Base-by-base conservation (phyloP, 78 protist genomes). In the Dictyostelium intermedium region DNA sequence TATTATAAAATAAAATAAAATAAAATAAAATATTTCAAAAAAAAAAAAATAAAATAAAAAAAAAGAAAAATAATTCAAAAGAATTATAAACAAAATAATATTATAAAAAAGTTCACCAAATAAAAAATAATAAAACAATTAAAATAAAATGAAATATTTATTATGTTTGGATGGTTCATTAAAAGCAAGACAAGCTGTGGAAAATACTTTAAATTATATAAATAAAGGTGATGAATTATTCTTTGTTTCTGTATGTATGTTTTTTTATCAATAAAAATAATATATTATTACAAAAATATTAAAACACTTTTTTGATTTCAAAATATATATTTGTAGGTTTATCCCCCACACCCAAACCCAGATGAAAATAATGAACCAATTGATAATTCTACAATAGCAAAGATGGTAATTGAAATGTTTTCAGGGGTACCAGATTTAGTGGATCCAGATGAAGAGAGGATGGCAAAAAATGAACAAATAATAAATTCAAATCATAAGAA, bases 371-470 rank as follows among this genome's bases (percentile, higher is more conserved):
- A 37, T 8, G 66, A 56, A 20, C 11, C 77, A 0, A 18, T 76
- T 60, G 69, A 47, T 63, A 32, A 11, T 18, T 79, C 79, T 14
- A 87, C 84, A 5, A 30, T 87, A 14, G 35, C 84, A 14, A 87
- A 66, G 50, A 87, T 87, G 93, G 85, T 63, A 20, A 72, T 87
- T 16, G 93, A 87, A 79, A 78, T 87, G 61, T 78, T 87, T 30
- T 61, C 85, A 18, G 85, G 93, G 4, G 79, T 87, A 13, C 93
- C 93, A 10, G 93, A 87, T 63, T 53, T 87, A 16, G 93, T 87
- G 0, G 93, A 87, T 66, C 25, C 84, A 8, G 66, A 45, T 11
- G 84, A 76, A 43, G 84, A 79, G 13, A 72, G 7, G 14, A n/a
- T 27, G 10, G 84, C 78, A 35, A 61, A 18, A 8, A 60, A 37